Percentiles rank a stretch among this genome's conserved stretches.
phyloP scores from a whole-genome alignment of 768 basidiomycete species.

The Amanita rimosa region DNA sequence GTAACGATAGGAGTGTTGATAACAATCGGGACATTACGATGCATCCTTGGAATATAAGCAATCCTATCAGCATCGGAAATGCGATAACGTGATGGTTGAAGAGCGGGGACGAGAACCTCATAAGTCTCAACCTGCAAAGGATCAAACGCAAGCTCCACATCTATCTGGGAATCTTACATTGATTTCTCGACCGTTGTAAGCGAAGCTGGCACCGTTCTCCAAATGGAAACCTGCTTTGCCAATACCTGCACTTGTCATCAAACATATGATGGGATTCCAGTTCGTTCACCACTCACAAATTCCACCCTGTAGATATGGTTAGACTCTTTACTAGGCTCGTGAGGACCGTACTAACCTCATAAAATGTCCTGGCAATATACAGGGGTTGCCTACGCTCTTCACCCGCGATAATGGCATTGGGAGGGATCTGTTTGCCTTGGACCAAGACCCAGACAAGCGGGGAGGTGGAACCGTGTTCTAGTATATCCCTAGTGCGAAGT shows the following conservation, averaged over 20 bases:
- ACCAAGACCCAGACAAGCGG: conserved; percentile 15
- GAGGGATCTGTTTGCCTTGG: conserved; percentile 11
- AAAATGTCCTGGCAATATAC: conserved; percentile 14
- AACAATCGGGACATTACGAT: neutral
- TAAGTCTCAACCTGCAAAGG: conserved; percentile 11
- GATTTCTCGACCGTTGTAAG: conserved; percentile 13
- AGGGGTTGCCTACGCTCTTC: conserved; percentile 12
- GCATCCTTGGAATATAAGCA: conserved; percentile 10
- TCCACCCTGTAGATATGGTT: neutral
- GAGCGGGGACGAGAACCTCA: conserved; percentile 14
- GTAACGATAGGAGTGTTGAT: neutral
- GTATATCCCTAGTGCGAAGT: conserved; percentile 9
- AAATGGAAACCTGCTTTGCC: conserved; percentile 14
- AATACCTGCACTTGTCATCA: conserved; percentile 7
- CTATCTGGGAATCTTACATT: conserved; percentile 6
- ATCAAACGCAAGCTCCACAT: neutral
- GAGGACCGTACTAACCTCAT: conserved; percentile 8
- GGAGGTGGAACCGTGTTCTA: conserved; percentile 9
- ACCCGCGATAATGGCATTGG: conserved; percentile 13
- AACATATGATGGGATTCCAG: neutral
- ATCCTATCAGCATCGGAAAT: conserved; percentile 7
- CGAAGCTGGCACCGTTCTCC: conserved; percentile 13
- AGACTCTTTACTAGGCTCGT: neutral
- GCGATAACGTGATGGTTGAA: conserved; percentile 11
- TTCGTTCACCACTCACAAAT: conserved; percentile 2